Evolutionary conservation across 148 eudicot species (phyloP).

Genomic region (Nepenthes mirabilis): DNA sequence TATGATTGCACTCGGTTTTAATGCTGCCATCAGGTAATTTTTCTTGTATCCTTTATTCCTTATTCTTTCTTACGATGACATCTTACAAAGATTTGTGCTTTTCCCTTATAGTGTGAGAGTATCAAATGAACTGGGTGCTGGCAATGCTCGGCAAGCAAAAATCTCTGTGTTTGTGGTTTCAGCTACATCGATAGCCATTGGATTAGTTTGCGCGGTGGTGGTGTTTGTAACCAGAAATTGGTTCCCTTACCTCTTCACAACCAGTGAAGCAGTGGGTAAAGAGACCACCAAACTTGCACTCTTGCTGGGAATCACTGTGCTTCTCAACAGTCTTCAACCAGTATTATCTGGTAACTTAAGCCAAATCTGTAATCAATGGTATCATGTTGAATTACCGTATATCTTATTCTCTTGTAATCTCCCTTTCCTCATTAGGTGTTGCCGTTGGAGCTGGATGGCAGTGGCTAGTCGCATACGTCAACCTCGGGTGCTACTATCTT

Average conservation of each 20-base stretch:
- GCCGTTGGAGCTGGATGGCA: constrained; percentile 97
- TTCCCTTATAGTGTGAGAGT: constrained; percentile 51
- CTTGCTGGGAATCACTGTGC: constrained; percentile 43
- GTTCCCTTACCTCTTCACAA: constrained; percentile 64
- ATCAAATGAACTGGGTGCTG: constrained; percentile 76
- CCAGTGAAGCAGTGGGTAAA: constrained; percentile 44
- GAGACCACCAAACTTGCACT: constrained; percentile 47
- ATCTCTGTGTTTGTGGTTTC: constrained; percentile 57
- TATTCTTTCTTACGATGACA: no score
- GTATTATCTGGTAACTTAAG: constrained; percentile 42
- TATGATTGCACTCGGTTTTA: constrained; percentile 74
- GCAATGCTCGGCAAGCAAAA: constrained; percentile 48
- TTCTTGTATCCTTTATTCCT: background rate
- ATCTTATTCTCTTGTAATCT: background rate
- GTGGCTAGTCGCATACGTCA: constrained; percentile 58
- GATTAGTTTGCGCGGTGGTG: constrained; percentile 29
- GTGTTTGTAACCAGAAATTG: constrained; percentile 45
- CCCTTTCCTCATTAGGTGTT: constrained; percentile 33
- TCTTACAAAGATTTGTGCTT: background rate
- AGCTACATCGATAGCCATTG: constrained; percentile 40
- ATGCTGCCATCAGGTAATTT: constrained; percentile 69
- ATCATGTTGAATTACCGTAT: background rate
- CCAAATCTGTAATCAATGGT: background rate
- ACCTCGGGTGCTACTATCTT: constrained; percentile 63
- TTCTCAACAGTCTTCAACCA: constrained; percentile 59